Percentiles rank a stretch among this genome's conserved stretches.
These are phyloP conservation scores for Phytophthora pluvialis DNA, from an alignment of 352 stramenopile species.

Conservation along the genomic window DNA sequence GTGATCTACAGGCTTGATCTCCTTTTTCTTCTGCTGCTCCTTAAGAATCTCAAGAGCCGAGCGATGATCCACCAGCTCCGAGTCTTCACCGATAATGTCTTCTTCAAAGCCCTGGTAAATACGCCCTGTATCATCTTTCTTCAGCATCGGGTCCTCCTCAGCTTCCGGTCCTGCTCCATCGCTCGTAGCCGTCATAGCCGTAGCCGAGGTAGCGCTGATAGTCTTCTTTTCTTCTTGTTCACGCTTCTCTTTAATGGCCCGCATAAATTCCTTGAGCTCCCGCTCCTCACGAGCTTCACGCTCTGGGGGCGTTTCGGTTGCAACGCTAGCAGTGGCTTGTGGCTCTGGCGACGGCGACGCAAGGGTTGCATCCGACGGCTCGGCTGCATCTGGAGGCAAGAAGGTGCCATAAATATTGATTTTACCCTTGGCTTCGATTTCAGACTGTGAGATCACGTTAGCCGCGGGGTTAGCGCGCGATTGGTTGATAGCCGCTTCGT, in stretches of 20 bases:
- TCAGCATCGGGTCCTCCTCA: constrained; percentile 30
- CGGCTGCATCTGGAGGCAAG: constrained; percentile 50
- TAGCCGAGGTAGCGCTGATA: not conserved
- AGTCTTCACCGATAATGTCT: constrained; percentile 86
- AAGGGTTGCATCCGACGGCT: constrained; percentile 14
- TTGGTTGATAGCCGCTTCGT: constrained; percentile 79
- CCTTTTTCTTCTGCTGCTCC: constrained; percentile 92
- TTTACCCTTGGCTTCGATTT: constrained; percentile 78
- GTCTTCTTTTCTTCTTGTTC: constrained; percentile 54
- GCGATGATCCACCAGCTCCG: constrained; percentile 70
- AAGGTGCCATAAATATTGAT: constrained; percentile 91
- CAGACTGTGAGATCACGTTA: constrained; percentile 87
- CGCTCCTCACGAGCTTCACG: constrained; percentile 78
- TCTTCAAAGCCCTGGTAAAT: constrained; percentile 89
- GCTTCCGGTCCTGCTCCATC: constrained; percentile 9
- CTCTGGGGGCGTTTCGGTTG: constrained; percentile 62
- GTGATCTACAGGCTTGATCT: constrained; percentile 98
- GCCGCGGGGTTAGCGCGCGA: constrained; percentile 68
- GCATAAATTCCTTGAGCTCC: constrained; percentile 90
- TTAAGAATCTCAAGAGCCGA: constrained; percentile 92
- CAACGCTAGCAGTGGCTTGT: constrained; percentile 3
- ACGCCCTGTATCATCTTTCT: constrained; percentile 73
- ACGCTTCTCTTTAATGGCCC: constrained; percentile 77
- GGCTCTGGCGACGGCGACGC: constrained; percentile 1
- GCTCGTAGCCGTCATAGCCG: not conserved